These are phyloP conservation scores for Amanita inopinata DNA, from an alignment of 768 basidiomycete species.

Conservation along the genomic window DNA sequence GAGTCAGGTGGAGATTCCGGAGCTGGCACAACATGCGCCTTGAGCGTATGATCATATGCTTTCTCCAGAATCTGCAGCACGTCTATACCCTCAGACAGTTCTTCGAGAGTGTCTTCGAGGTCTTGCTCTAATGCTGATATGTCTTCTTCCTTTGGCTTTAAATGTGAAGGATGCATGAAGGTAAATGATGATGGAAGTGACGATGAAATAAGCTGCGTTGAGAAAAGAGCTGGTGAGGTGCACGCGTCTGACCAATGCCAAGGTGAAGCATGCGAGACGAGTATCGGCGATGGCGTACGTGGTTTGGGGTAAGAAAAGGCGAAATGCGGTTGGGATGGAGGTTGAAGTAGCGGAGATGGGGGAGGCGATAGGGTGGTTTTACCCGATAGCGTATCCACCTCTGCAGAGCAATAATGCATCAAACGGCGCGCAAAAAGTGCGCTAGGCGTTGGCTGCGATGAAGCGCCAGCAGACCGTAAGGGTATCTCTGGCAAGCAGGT, in stretches of 20 bases:
- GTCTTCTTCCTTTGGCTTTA: constrained; percentile 1
- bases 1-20: constrained; percentile 8
- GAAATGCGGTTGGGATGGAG: constrained; percentile 6
- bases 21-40: constrained; percentile 41
- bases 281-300: constrained; percentile 16
- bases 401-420: constrained; percentile 78
- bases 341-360: constrained; percentile 5
- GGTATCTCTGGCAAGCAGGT: neutral
- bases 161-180: constrained; percentile 11
- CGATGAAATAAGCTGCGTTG: constrained; percentile 10
- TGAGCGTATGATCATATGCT: constrained; percentile 58
- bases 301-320: constrained; percentile 8
- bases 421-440: constrained; percentile 67
- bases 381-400: constrained; percentile 27
- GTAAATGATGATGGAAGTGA: constrained; percentile 7
- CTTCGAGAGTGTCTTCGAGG: constrained; percentile 37
- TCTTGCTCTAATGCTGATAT: constrained; percentile 16
- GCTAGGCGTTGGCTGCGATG: constrained; percentile 22
- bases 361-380: constrained; percentile 12
- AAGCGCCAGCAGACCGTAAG: constrained; percentile 12
- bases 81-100: constrained; percentile 62
- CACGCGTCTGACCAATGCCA: constrained; percentile 12
- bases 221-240: constrained; percentile 12
- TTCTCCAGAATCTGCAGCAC: constrained; percentile 59
- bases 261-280: constrained; percentile 6